Percentiles rank a stretch among this genome's conserved stretches.
Conservation (phyloP, 441 rosid species). For the Francoa sonchifolia region DNA sequence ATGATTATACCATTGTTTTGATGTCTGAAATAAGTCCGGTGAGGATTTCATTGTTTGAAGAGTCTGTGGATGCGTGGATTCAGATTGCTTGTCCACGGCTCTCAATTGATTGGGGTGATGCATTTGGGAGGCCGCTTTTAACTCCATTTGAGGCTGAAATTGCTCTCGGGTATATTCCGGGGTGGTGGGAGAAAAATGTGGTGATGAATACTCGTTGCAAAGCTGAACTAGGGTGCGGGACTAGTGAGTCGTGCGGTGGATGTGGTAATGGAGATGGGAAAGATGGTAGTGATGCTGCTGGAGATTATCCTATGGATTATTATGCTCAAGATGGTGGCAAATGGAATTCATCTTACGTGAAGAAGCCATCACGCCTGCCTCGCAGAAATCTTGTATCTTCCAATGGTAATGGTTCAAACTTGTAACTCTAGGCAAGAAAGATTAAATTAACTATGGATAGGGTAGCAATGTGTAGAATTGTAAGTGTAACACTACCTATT, state of each 20-base stretch:
- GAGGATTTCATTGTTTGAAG: constrained; percentile 69
- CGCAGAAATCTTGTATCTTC: constrained; percentile 26
- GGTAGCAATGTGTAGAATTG: no score
- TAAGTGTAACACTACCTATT: no score
- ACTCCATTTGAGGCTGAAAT: constrained; percentile 92
- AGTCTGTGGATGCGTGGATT: constrained; percentile 81
- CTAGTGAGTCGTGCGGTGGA: constrained; percentile 22
- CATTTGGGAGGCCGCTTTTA: constrained; percentile 69
- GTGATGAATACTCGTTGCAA: constrained; percentile 8
- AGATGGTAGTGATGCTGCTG: constrained; percentile 12
- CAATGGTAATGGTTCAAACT: constrained; percentile 7
- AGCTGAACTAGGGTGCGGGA: constrained; percentile 9
- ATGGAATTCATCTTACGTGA: constrained; percentile 84
- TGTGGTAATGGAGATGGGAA: constrained; percentile 17
- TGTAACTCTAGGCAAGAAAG: no score
- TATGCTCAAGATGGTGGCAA: constrained; percentile 91
- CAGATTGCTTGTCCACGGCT: constrained; percentile 89
- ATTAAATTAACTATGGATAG: no score
- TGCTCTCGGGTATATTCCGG: constrained; percentile 50
- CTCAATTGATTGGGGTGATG: constrained; percentile 95
- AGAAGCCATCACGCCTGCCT: constrained; percentile 38
- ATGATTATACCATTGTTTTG: constrained; percentile 43
- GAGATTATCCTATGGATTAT: constrained; percentile 90
- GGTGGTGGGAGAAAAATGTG: constrained; percentile 68
- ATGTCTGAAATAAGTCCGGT: constrained; percentile 84